Evolutionary conservation across 2,329 filamentous ascomycete genomes (phyloP).

Genomic region (Pestalotiopsis sp.): DNA sequence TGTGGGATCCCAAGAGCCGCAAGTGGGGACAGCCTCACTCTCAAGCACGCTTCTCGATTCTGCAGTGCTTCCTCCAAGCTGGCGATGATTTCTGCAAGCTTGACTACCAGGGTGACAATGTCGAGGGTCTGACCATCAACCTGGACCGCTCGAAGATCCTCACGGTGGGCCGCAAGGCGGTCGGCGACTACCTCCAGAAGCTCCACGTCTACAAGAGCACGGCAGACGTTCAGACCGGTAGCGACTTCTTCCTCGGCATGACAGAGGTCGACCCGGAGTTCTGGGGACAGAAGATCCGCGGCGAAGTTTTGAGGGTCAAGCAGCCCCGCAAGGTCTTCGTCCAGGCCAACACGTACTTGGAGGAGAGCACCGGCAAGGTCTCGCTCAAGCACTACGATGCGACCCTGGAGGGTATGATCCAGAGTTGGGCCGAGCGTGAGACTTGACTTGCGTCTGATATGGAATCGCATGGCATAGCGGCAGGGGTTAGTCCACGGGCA

Average conservation of each 20-base stretch:
- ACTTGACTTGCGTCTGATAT: constrained; percentile 29
- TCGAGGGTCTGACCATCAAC: constrained; percentile 80
- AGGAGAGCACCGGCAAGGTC: constrained; percentile 70
- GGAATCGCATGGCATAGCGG: constrained; percentile 3
- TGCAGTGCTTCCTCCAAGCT: constrained; percentile 80
- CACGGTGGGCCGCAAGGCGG: constrained; percentile 76
- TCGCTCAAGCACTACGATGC: constrained; percentile 85
- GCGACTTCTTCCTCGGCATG: constrained; percentile 79
- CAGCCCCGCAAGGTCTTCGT: constrained; percentile 91
- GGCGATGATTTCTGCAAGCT: constrained; percentile 87
- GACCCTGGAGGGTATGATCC: constrained; percentile 77
- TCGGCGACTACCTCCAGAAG: constrained; percentile 87
- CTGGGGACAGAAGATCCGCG: constrained; percentile 79
- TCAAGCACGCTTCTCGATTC: constrained; percentile 87
- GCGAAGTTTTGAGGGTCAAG: constrained; percentile 75
- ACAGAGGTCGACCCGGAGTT: constrained; percentile 80
- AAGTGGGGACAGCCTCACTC: constrained; percentile 96
- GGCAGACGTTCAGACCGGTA: constrained; percentile 79
- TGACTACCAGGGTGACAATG: constrained; percentile 70
- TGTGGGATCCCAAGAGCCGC: constrained; percentile 88
- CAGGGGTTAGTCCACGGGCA: not conserved
- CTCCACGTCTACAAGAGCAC: constrained; percentile 92
- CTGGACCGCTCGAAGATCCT: constrained; percentile 87
- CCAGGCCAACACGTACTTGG: constrained; percentile 84
- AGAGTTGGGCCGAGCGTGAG: constrained; percentile 74